Base-by-base conservation (phyloP, 129 eudicot genomes). In the Apium graveolens region DNA sequence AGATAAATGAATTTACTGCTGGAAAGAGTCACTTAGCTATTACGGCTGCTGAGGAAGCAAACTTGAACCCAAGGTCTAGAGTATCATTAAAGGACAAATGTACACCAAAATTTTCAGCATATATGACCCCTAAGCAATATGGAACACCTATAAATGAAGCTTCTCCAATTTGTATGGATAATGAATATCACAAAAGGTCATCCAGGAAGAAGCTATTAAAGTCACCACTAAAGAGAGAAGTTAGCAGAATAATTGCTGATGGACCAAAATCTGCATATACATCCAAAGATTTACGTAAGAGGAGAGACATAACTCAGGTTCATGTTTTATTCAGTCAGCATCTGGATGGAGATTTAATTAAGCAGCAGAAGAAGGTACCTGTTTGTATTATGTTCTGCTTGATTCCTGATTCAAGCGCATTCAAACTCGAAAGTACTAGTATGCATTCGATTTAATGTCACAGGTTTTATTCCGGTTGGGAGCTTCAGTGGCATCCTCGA, bases 121-220 rank as follows among this genome's bases (percentile, higher is more conserved):
- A 83, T 76, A 78, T 82, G 32, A 85, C 98, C 37, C 96, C 99
- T 75, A 75, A 74, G 26, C 77, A 48, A 48, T 83, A 74, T 63
- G 70, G 41, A 68, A 88, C 88, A 34, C 95, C 96, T 29, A 31
- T 81, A 62, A 86, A 82, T 65, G 86, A 83, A 68, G 80, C 88
- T 70, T 95, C 99, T 71, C 99, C 99, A 31, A 75, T 91, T 37
- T 88, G 93, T 70, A 82, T 85, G 91, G 99, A 96, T 48, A 94
- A 95, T 48, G 97, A 90, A 72, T 95, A 90, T 86, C 83, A 76
- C 65, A 91, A 82, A 82, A 92, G 83, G 76, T 87, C 95, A 34
- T 88, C 90, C 85, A 91, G 92, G 74, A 87, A 77, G 77, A 84
- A 82, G 34, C 69, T 76, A 37, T 34, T 81, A 48, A 83, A 80